phyloP scores from a whole-genome alignment of 1,284 basidiomycete species.

The Rhodotorula sp. region DNA sequence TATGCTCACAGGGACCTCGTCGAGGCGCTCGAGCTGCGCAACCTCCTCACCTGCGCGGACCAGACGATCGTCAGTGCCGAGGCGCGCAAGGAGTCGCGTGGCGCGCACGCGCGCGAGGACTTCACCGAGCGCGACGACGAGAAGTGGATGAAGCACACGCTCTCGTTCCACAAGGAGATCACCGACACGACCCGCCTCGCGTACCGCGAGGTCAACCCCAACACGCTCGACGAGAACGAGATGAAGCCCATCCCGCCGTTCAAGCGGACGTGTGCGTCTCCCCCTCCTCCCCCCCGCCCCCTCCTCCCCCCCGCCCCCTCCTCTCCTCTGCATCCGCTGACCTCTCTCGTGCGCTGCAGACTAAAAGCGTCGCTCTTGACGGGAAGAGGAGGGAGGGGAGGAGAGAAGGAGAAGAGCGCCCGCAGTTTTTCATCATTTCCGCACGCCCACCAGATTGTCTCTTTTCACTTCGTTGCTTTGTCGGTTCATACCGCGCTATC shows the following conservation, averaged over 20 bases:
- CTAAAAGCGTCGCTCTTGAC: constrained; percentile 1
- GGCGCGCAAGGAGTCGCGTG: constrained; percentile 94
- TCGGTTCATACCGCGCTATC: not conserved
- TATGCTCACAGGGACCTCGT: constrained; percentile 75
- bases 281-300: not conserved
- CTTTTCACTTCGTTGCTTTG: not conserved
- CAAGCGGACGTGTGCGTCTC: constrained; percentile 40
- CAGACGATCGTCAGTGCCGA: constrained; percentile 96
- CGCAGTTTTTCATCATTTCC: not conserved
- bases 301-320: too few relatives aligned
- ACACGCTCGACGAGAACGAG: constrained; percentile 91
- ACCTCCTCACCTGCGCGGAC: constrained; percentile 89
- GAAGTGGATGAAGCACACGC: constrained; percentile 53
- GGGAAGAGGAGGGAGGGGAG: not conserved
- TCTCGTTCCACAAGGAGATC: constrained; percentile 78
- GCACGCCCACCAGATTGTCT: not conserved
- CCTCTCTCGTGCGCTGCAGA: constrained; percentile 1
- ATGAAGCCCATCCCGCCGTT: constrained; percentile 64
- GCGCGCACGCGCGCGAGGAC: constrained; percentile 97
- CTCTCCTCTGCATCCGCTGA: too few relatives aligned
- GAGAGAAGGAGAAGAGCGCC: not conserved
- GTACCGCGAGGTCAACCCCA: constrained; percentile 82
- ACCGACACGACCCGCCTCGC: constrained; percentile 82
- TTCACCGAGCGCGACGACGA: constrained; percentile 78
- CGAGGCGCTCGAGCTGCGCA: constrained; percentile 95